Conservation (phyloP, 192 early-diverging fungal genomes). For the Piromyces finnis region DNA sequence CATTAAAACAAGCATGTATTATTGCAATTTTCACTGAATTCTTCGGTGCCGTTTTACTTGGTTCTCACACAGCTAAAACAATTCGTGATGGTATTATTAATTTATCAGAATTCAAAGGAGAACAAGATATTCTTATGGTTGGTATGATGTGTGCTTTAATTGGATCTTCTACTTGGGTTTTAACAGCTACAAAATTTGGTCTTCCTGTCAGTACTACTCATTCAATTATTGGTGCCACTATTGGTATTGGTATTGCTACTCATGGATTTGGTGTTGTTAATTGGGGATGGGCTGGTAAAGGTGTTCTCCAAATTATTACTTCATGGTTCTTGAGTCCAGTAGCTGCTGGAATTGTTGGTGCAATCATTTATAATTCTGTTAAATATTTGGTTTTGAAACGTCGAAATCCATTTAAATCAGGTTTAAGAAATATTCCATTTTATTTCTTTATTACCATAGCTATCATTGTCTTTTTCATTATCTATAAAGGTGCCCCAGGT, state of each 20-base stretch:
- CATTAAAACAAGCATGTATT: slow-evolving; percentile 45
- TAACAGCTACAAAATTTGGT: slow-evolving; percentile 43
- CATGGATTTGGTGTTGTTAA: too few species aligned
- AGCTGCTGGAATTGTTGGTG: too few species aligned
- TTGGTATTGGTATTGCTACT: slow-evolving; percentile 4
- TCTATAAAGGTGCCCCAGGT: too few species aligned
- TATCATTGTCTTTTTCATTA: too few species aligned
- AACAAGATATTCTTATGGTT: slow-evolving; percentile 63
- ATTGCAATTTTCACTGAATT: slow-evolving; percentile 76
- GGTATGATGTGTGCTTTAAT: slow-evolving; percentile 66
- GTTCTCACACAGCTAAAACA: slow-evolving; percentile 50
- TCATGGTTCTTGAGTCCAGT: too few species aligned
- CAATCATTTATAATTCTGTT: too few species aligned
- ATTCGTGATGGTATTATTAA: slow-evolving; percentile 59
- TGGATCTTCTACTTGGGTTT: slow-evolving; percentile 58
- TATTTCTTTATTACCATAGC: too few species aligned
- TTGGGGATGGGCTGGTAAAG: too few species aligned
- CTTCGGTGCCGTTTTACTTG: slow-evolving; percentile 55
- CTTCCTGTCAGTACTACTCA: slow-evolving; percentile 66
- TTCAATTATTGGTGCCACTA: slow-evolving; percentile 54
- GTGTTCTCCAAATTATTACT: too few species aligned
- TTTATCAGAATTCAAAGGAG: slow-evolving; percentile 23
- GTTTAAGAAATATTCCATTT: too few species aligned
- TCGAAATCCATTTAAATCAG: too few species aligned
- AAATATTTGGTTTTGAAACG: too few species aligned